Conservation (phyloP, 1,284 basidiomycete genomes). For the Fistulinella staudtii region DNA sequence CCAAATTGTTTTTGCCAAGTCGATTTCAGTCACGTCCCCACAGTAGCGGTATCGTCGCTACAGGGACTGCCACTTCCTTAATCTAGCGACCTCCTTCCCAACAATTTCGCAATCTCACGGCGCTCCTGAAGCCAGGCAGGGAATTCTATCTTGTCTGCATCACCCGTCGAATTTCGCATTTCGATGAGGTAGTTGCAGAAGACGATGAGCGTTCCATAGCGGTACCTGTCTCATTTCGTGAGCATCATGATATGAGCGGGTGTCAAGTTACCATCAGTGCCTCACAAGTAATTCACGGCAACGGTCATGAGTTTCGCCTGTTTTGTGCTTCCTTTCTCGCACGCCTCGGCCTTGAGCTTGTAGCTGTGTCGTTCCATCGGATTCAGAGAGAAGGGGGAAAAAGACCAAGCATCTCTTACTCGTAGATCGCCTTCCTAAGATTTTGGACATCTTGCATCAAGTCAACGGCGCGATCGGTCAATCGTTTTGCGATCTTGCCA, state of each 20-base stretch:
- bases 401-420: conserved; percentile 49
- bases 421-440: conserved; percentile 86
- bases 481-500: conserved; percentile 88
- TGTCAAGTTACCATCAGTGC: conserved; percentile 9
- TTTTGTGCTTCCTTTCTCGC: conserved; percentile 75
- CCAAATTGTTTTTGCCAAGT: too few relatives aligned
- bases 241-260: conserved; percentile 3
- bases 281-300: conserved; percentile 83
- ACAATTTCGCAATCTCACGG: conserved; percentile 78
- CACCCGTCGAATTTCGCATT: conserved; percentile 44
- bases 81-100: conserved; percentile 73
- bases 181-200: conserved; percentile 96
- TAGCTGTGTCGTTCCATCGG: conserved; percentile 50
- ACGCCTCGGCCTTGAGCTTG: conserved; percentile 85
- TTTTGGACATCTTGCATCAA: conserved; percentile 94
- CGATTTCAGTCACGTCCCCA: too few relatives aligned
- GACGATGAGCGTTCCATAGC: conserved; percentile 90
- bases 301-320: conserved; percentile 69
- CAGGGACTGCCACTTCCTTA: conserved; percentile 29
- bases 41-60: not conserved
- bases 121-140: conserved; percentile 80
- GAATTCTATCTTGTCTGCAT: conserved; percentile 55
- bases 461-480: conserved; percentile 89
- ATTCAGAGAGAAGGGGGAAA: conserved; percentile 1
- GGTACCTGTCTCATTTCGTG: conserved; percentile 46